Percentiles rank a stretch among this genome's conserved stretches.
These are phyloP conservation scores for Leccinum boreale DNA, from an alignment of 768 basidiomycete species.

Conservation along the genomic window DNA sequence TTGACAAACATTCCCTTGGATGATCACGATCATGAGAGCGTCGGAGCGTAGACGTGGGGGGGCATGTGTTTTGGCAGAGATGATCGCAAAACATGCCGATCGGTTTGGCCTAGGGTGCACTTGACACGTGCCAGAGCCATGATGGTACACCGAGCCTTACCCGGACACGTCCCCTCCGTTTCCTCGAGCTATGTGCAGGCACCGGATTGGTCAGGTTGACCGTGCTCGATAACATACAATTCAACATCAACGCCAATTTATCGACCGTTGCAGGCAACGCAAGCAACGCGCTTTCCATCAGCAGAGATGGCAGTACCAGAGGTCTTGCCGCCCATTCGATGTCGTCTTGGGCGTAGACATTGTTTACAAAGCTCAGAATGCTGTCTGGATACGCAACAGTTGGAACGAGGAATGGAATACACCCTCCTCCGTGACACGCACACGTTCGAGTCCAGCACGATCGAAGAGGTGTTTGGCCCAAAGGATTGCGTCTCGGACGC, in stretches of 20 bases:
- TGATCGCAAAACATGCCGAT: constrained; percentile 45
- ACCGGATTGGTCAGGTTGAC: constrained; percentile 51
- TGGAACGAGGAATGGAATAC: neutral
- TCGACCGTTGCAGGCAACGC: neutral
- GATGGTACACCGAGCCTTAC: no score
- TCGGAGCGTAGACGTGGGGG: constrained; percentile 91
- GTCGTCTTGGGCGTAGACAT: constrained; percentile 52
- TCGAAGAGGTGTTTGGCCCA: constrained; percentile 53
- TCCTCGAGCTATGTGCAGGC: constrained; percentile 57
- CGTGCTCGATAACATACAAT: constrained; percentile 45
- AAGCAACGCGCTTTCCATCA: constrained; percentile 14
- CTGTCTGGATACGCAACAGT: constrained; percentile 40
- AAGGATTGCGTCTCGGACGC: neutral
- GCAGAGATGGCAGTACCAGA: constrained; percentile 17
- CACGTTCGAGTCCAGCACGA: constrained; percentile 49
- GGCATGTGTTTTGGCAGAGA: constrained; percentile 75
- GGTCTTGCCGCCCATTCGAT: constrained; percentile 41
- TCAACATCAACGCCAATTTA: constrained; percentile 41
- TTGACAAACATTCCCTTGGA: constrained; percentile 68
- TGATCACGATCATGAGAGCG: constrained; percentile 62
- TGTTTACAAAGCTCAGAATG: constrained; percentile 50
- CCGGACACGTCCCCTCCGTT: constrained; percentile 23
- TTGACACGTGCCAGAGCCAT: no score
- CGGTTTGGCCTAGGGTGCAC: constrained; percentile 41
- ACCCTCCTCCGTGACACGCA: constrained; percentile 47